phyloP scores from a whole-genome alignment of 2,329 filamentous ascomycete species.

The Colletotrichum trifolii region DNA sequence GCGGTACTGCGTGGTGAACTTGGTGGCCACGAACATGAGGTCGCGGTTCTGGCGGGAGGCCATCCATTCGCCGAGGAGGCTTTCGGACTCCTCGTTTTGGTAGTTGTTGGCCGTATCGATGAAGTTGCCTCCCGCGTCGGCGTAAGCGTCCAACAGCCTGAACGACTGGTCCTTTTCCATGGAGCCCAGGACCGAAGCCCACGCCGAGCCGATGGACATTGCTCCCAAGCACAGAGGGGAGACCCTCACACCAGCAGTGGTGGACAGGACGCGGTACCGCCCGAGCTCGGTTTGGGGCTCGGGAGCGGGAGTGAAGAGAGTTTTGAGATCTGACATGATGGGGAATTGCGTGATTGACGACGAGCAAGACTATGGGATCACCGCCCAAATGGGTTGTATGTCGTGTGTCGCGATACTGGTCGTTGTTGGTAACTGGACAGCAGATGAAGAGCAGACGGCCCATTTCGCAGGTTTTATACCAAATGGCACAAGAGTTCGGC shows the following conservation, averaged over 20 bases:
- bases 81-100: constrained; percentile 67
- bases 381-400: no score
- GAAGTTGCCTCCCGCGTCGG: constrained; percentile 71
- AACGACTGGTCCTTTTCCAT: constrained; percentile 66
- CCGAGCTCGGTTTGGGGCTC: constrained; percentile 62
- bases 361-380: no score
- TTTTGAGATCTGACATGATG: constrained; percentile 22
- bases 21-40: constrained; percentile 65
- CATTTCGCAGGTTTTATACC: no score
- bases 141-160: constrained; percentile 68
- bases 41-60: constrained; percentile 60
- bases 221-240: constrained; percentile 64
- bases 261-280: constrained; percentile 62
- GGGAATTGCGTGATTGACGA: background rate
- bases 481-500: no score
- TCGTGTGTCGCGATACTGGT: no score
- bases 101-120: constrained; percentile 73
- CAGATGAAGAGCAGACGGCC: no score
- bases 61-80: constrained; percentile 70
- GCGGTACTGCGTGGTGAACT: constrained; percentile 63
- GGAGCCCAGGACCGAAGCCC: constrained; percentile 59
- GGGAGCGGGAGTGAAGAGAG: constrained; percentile 42
- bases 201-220: constrained; percentile 63
- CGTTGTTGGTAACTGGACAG: no score
- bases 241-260: constrained; percentile 61